A percentile compares a stretch with the other conserved stretches of the same genome.
phyloP scores from a whole-genome alignment of 2,329 filamentous ascomycete genomes.

The Aureobasidium sp. region DNA sequence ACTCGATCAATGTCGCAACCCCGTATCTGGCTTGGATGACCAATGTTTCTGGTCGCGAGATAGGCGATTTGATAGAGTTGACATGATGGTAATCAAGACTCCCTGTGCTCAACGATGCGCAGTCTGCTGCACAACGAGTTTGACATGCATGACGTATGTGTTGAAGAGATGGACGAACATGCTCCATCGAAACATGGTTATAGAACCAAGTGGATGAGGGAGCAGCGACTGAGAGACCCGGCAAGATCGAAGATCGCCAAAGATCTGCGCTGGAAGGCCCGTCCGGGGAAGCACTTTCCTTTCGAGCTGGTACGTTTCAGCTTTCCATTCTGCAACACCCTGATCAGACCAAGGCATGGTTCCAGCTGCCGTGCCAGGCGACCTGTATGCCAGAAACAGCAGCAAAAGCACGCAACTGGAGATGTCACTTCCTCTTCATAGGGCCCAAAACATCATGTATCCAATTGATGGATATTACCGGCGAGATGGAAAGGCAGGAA shows the following conservation, averaged over 20 bases:
- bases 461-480: background rate
- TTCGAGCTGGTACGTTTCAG: background rate
- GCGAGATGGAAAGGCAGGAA: background rate
- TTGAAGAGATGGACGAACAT: too few species aligned
- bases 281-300: background rate
- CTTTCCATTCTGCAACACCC: background rate
- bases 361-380: background rate
- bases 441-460: background rate
- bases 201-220: background rate
- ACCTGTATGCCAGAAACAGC: background rate
- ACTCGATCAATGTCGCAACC: background rate
- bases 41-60: background rate
- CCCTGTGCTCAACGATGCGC: background rate
- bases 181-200: background rate
- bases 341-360: background rate
- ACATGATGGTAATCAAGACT: background rate
- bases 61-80: background rate
- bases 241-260: conserved; percentile 2
- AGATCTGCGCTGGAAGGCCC: background rate
- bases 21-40: background rate
- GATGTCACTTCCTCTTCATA: background rate
- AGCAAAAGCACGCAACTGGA: background rate
- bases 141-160: background rate
- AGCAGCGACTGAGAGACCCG: background rate
- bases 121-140: too few species aligned